Base-by-base conservation (phyloP, 2,329 filamentous ascomycete species). In the Penicillium nordicum region DNA sequence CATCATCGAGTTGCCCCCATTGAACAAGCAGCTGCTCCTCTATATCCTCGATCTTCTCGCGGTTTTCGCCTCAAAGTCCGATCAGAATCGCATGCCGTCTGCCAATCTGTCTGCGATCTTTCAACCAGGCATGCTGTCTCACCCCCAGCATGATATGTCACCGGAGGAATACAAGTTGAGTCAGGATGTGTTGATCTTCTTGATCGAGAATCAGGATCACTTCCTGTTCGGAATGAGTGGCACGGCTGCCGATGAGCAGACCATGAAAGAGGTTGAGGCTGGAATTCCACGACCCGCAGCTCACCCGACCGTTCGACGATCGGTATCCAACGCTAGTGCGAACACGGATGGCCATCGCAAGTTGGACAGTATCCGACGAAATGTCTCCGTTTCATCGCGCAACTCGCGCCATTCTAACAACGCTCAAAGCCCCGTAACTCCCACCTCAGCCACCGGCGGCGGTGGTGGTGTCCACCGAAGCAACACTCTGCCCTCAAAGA, bases 141-240 rank as follows among this genome's bases (percentile, higher is more conserved):
- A 99, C 72, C 94, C 94, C 1, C 80, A 84, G 57, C 94, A 99
- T 72, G 92, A 96, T 69, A 97, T 99, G 93, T 88, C 91, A 0
- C 94, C 94, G 0, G 85, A 89, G 55, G 93, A 97, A 70, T 99
- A 99, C 72, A 87, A 91, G 32, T 80, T 99, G 6, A 97, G 95
- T 71, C 94, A 99, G 80, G 93, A 94, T 67, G 93, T 99, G 21
- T 83, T 99, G 61, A 96, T 99, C 49, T 99, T 99, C 74, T 78
- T 99, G 65, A 99, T 99, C 63, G 92, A 97, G 71, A 96, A 99
- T 68, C 94, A 99, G 73, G 94, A 99, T 69, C 90, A 96, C 74
- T 99, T 99, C 80, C 79, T 99, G 63, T 95, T 99, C 62, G 94
- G 94, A 53, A 99, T 99, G 94, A 90, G 92, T 70, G 94, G 94